Evolutionary conservation across 2,329 filamentous ascomycete species (phyloP), one percentile per base, ranked within the genome.

Genomic region (Cladosporium colombiae): DNA sequence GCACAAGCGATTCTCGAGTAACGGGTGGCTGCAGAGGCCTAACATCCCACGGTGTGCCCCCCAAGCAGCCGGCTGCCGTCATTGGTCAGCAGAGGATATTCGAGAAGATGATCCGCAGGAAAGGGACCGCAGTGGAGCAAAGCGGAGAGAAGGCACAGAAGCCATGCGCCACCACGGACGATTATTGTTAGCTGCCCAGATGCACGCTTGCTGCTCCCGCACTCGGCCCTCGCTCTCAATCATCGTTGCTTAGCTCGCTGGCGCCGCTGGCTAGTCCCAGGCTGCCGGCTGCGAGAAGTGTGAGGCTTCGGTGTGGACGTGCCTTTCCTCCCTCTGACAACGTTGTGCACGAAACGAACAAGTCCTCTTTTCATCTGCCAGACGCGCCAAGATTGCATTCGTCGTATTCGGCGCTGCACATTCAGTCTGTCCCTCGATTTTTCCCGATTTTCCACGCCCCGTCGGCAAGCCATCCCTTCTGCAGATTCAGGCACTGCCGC

Each of bases 201-300:
- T 53, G 61, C 61, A 63, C 61, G 61, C 61, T 63, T 63, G 49
- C 61, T 62, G 44, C 53, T 61, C 60, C 60, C 60, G 60, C 60
- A 62, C 60, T 62, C 60, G 60, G 61, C 61, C 61, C 61, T 63
- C 61, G 50, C 61, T 56, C 61, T 40, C 61, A 56, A 46, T 63
- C 61, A 46, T 63, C 61, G 61, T 55, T 63, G 61, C 61, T 63
- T 63, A 63, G 61, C 35, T 63, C 61, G 61, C 61, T 63, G 61
- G 61, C 50, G 35, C 61, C 50, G 61, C 61, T 62, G 59, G 44
- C 46, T 63, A 63, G 61, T 55, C 61, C 61, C 61, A 63, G 61
- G 61, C 50, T 63, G 61, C 61, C 50, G 61, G 61, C 61, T 40
- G 60, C 49, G 60, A 53, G 60, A 53, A 62, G 60, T 62, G 61